Percentiles rank a stretch among this genome's conserved stretches.
phyloP scores from a whole-genome alignment of 352 stramenopile genomes.

The Phytopythium mirpurense region DNA sequence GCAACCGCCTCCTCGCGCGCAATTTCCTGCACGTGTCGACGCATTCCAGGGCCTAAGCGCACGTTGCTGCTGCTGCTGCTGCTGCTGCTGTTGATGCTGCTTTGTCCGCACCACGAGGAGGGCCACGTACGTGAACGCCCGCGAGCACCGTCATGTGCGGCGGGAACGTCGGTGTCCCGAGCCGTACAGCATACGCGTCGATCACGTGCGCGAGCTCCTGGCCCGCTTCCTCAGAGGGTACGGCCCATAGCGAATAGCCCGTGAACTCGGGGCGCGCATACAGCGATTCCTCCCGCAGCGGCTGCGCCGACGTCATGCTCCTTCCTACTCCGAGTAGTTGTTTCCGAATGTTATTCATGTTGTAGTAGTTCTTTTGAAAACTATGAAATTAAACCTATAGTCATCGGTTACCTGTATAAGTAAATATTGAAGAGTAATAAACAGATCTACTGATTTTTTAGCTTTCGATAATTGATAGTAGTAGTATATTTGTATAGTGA shows the following conservation, averaged over 20 bases:
- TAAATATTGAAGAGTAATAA: too few species aligned
- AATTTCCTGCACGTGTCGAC: background rate
- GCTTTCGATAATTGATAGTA: too few species aligned
- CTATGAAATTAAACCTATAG: too few species aligned
- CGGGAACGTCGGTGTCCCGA: conserved; percentile 38
- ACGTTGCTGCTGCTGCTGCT: background rate
- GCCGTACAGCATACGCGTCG: conserved; percentile 24
- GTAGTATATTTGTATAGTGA: too few species aligned
- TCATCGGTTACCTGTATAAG: too few species aligned
- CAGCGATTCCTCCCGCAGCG: conserved; percentile 13
- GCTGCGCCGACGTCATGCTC: background rate
- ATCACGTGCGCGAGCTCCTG: conserved; percentile 27
- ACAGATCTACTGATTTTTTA: too few species aligned
- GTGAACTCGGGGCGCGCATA: conserved; percentile 33
- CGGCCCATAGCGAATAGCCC: conserved; percentile 61
- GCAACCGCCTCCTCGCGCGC: conserved; percentile 13
- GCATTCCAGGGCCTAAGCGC: too few species aligned
- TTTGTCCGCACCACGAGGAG: background rate
- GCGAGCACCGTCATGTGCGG: conserved; percentile 63
- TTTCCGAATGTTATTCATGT: too few species aligned
- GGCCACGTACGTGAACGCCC: conserved; percentile 25
- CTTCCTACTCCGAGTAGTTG: too few species aligned
- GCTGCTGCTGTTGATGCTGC: background rate
- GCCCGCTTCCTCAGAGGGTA: conserved; percentile 15
- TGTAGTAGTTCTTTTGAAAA: too few species aligned